A percentile compares a stretch with the other conserved stretches of the same genome.
Evolutionary conservation across 2,329 filamentous ascomycete genomes (phyloP).

Genomic region (Lasiodiplodia sp.): DNA sequence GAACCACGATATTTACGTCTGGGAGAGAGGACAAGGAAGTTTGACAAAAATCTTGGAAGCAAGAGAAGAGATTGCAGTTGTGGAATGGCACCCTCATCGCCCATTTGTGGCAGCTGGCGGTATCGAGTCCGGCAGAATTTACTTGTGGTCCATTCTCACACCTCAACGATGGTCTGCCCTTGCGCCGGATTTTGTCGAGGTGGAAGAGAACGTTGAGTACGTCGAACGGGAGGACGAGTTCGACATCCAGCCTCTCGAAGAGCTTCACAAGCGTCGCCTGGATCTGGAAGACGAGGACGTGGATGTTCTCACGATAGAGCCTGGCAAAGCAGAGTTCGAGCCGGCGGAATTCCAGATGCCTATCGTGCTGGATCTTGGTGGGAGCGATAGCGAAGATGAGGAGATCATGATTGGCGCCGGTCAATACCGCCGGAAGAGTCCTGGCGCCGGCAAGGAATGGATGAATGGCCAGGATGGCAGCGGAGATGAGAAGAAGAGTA

Average conservation of each 20-base stretch:
- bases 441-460: constrained; percentile 74
- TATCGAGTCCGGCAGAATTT: constrained; percentile 89
- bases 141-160: constrained; percentile 94
- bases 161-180: constrained; percentile 97
- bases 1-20: constrained; percentile 98
- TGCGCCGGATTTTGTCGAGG: constrained; percentile 94
- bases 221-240: constrained; percentile 96
- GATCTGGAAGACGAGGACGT: constrained; percentile 94
- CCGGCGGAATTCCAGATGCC: constrained; percentile 83
- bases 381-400: constrained; percentile 96
- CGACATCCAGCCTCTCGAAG: constrained; percentile 94
- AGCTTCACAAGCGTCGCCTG: constrained; percentile 87
- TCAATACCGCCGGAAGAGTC: constrained; percentile 86
- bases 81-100: constrained; percentile 93
- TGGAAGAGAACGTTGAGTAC: constrained; percentile 98
- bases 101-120: constrained; percentile 91
- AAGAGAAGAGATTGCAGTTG: constrained; percentile 93
- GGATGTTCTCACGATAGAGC: constrained; percentile 83
- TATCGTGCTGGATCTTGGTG: constrained; percentile 88
- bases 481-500: constrained; percentile 44
- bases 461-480: constrained; percentile 59
- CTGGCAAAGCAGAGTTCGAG: constrained; percentile 62
- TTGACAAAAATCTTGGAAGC: constrained; percentile 96
- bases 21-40: constrained; percentile 93
- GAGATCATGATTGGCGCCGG: constrained; percentile 72